A percentile compares a stretch with the other conserved stretches of the same genome.
phyloP scores from a whole-genome alignment of 2,329 filamentous ascomycete genomes.

The Aspergillus piperis region DNA sequence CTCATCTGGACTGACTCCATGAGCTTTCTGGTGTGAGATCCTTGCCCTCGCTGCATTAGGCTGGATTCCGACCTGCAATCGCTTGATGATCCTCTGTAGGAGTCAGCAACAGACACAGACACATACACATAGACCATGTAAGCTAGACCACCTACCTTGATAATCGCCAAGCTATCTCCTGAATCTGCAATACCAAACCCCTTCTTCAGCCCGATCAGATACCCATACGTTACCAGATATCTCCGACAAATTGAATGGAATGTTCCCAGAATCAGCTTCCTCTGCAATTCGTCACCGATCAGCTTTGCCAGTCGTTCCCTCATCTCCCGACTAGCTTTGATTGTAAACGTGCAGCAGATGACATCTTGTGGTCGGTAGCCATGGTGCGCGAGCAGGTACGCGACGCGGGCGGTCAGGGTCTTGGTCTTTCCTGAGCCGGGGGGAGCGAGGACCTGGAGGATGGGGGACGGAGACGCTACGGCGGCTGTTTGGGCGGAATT shows the following conservation, averaged over 20 bases:
- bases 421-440: constrained; percentile 87
- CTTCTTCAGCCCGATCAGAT: constrained; percentile 75
- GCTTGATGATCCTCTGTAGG: constrained; percentile 70
- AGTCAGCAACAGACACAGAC: constrained; percentile 12
- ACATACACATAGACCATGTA: not conserved
- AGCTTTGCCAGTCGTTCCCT: constrained; percentile 77
- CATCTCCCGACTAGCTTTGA: constrained; percentile 94
- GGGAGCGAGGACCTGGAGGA: constrained; percentile 63
- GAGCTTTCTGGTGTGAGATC: constrained; percentile 68
- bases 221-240: constrained; percentile 81
- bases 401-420: constrained; percentile 87
- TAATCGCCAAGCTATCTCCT: constrained; percentile 73
- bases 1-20: constrained; percentile 52
- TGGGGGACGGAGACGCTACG: constrained; percentile 62
- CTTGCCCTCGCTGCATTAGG: constrained; percentile 69
- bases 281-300: constrained; percentile 76
- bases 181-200: constrained; percentile 92
- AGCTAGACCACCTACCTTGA: constrained; percentile 52
- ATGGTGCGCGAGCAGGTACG: constrained; percentile 75
- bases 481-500: constrained; percentile 66
- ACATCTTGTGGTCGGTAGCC: constrained; percentile 80
- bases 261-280: constrained; percentile 80
- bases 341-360: constrained; percentile 94
- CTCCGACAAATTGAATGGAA: constrained; percentile 91
- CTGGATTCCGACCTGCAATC: constrained; percentile 68